Percentiles rank a stretch among this genome's conserved stretches.
Evolutionary conservation across 345 rosid genomes (phyloP).

Genomic region (Melaleuca quinquenervia): DNA sequence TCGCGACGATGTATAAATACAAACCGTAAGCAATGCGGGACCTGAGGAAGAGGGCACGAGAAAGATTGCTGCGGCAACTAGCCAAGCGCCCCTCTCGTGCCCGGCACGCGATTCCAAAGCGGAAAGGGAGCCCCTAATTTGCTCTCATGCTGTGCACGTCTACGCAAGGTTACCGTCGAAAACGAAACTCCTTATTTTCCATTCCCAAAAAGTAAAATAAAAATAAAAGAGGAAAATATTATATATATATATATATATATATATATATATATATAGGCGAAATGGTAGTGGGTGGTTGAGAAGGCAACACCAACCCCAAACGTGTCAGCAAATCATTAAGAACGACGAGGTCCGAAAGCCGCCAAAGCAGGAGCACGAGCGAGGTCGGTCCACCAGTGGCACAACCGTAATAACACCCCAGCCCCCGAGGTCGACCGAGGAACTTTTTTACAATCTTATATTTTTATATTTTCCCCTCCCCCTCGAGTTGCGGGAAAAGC

Average conservation of each 20-base stretch:
- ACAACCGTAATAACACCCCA: not conserved
- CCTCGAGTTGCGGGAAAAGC: not conserved
- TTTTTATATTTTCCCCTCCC: accelerated
- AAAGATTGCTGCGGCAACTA: not conserved
- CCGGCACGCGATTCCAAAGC: not conserved
- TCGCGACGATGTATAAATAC: no score
- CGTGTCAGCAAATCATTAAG: not conserved
- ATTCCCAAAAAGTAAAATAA: accelerated
- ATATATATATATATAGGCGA: no score
- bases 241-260: no score
- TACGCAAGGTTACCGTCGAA: not conserved
- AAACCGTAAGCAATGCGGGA: not conserved
- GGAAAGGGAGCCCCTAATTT: not conserved
- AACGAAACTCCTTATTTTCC: not conserved
- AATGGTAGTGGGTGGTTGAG: not conserved
- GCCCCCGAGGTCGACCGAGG: not conserved
- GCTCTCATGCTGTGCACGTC: not conserved
- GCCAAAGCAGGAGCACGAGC: not conserved
- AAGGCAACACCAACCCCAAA: not conserved
- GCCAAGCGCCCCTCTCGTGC: not conserved
- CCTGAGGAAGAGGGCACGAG: not conserved
- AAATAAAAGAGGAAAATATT: no score
- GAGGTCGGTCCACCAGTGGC: not conserved
- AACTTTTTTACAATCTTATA: no score
- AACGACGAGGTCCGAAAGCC: not conserved